Evolutionary conservation across 2,329 filamentous ascomycete species (phyloP).

Genomic region (Colletotrichum eremochloae): DNA sequence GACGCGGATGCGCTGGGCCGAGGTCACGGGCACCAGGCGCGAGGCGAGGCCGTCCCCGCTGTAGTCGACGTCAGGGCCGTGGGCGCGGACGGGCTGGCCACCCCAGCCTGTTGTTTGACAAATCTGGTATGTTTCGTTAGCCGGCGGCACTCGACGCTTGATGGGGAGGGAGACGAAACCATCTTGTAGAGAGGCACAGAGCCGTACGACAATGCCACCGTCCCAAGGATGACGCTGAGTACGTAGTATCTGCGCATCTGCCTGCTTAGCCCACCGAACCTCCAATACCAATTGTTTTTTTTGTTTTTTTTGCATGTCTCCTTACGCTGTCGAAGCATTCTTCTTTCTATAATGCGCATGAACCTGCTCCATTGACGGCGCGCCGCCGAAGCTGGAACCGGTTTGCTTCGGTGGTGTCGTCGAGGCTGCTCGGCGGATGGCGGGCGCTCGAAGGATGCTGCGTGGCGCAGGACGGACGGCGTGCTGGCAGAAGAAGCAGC

Average conservation of each 20-base stretch:
- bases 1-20: constrained; percentile 88
- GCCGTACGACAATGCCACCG: constrained; percentile 84
- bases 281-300: background rate
- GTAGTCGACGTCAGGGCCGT: constrained; percentile 63
- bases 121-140: constrained; percentile 64
- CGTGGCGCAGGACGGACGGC: constrained; percentile 48
- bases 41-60: constrained; percentile 74
- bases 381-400: constrained; percentile 40
- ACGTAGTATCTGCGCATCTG: constrained; percentile 73
- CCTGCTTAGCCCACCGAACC: constrained; percentile 43
- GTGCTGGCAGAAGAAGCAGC: constrained; percentile 55
- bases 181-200: constrained; percentile 91
- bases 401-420: constrained; percentile 49
- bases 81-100: constrained; percentile 89
- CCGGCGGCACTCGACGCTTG: constrained; percentile 12
- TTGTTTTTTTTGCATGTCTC: constrained; percentile 6
- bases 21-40: constrained; percentile 84
- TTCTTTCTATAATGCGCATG: constrained; percentile 74
- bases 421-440: constrained; percentile 47
- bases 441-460: constrained; percentile 28
- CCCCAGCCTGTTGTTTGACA: constrained; percentile 92
- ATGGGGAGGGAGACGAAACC: constrained; percentile 59
- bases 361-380: constrained; percentile 71
- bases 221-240: constrained; percentile 82
- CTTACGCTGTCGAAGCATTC: constrained; percentile 71